Evolutionary conservation across 257 asterid species (phyloP).

Genomic region (Jasminum sambac): DNA sequence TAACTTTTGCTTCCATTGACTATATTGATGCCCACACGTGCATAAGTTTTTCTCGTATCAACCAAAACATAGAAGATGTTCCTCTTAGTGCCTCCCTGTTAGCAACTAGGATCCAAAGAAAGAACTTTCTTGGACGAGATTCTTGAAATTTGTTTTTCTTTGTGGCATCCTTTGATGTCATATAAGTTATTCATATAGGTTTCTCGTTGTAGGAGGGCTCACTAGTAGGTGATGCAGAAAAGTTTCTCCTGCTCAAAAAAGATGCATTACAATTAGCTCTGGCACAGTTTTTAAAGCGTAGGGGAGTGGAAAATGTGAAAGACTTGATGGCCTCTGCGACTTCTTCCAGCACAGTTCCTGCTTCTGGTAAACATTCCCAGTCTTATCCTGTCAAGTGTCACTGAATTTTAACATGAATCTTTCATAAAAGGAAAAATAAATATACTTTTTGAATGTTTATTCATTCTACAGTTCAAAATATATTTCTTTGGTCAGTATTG

Average conservation of each 20-base stretch:
- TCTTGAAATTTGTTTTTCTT: neutral
- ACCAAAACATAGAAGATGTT: neutral
- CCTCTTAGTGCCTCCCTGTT: neutral
- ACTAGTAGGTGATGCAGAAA: constrained; percentile 84
- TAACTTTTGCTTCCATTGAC: neutral
- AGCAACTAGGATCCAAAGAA: neutral
- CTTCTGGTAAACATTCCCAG: constrained; percentile 3
- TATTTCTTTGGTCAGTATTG: neutral
- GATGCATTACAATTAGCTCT: constrained; percentile 62
- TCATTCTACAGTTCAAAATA: neutral
- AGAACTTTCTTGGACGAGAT: neutral
- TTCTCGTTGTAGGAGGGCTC: constrained; percentile 49
- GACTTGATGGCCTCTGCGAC: constrained; percentile 54
- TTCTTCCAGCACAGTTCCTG: constrained; percentile 10
- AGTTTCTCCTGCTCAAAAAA: constrained; percentile 55
- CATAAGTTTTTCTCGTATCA: neutral
- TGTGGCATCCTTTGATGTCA: constrained; percentile 15
- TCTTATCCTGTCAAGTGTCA: neutral
- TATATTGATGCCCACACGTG: neutral
- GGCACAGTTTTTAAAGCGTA: constrained; percentile 46
- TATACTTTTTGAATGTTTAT: neutral
- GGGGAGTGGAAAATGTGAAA: constrained; percentile 53
- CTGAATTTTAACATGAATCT: neutral
- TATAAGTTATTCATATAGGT: constrained; percentile 3
- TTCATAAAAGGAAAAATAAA: neutral